phyloP scores from a whole-genome alignment of 1,139 yeast species.

The Wickerhamomyces sp. region DNA sequence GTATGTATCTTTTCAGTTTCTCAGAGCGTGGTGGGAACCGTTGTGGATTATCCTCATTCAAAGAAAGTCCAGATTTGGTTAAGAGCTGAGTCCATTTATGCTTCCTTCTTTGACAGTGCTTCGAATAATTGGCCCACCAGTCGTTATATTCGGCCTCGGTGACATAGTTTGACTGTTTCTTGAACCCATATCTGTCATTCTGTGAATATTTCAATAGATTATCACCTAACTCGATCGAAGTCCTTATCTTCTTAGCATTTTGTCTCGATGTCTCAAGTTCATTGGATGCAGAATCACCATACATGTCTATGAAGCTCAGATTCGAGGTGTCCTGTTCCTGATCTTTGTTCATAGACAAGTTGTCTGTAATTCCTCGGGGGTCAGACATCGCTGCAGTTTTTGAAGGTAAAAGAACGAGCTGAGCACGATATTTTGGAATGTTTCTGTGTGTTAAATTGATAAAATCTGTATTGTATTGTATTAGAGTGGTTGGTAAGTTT shows the following conservation, averaged over 20 bases:
- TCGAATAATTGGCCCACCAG: constrained; percentile 73
- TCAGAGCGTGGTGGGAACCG: constrained; percentile 84
- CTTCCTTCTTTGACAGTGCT: constrained; percentile 57
- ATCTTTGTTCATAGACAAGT: not conserved
- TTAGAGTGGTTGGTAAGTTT: too few species aligned
- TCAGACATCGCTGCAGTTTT: too few species aligned
- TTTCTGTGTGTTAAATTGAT: too few species aligned
- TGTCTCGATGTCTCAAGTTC: constrained; percentile 9
- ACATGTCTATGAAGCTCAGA: constrained; percentile 8
- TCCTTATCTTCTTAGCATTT: constrained; percentile 16
- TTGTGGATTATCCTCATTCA: constrained; percentile 34
- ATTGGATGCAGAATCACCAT: constrained; percentile 2
- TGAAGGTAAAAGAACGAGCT: too few species aligned
- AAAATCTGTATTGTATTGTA: too few species aligned
- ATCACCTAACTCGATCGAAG: constrained; percentile 16
- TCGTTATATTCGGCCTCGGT: constrained; percentile 55
- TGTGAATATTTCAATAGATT: constrained; percentile 19
- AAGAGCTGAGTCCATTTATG: constrained; percentile 71
- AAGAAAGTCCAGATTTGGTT: constrained; percentile 61
- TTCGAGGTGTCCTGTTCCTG: constrained; percentile 6
- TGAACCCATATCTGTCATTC: constrained; percentile 83
- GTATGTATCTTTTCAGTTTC: constrained; percentile 72
- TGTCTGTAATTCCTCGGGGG: too few species aligned
- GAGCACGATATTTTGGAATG: too few species aligned
- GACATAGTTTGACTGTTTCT: constrained; percentile 52